Base-by-base conservation (phyloP, 225 moss, liverwort and hornwort species). In the Antitrichia curtipendula region DNA sequence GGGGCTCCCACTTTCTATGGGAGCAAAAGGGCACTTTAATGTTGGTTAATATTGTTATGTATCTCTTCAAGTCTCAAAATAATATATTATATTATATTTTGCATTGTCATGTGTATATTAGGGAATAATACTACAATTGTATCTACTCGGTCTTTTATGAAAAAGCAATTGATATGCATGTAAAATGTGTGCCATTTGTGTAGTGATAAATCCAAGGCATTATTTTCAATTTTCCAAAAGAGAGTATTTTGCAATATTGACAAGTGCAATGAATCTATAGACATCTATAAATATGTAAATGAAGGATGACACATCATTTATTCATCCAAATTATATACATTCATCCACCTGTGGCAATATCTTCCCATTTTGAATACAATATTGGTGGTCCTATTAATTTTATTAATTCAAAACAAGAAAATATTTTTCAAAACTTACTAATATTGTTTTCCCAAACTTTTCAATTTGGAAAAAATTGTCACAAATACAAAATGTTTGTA, bases 1-100 rank as follows among this genome's bases (percentile, higher is more conserved):
- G 1, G 2, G 2, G 4, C 12, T 66, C 38, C 12, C 2, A n/a
- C 4, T 66, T n/a, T 18, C 0, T 0, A 2, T 5, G 5, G 18
- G 64, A 34, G 18, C 18, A 18, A 64, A 63, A 34, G 5, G 1
- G 3, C 2, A 2, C 18, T 5, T 3, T 2, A 34, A 10, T 2
- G 7, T 63, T 63, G 17, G 63, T 34, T 9, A 16, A 62, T 31
- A 32, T 34, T 64, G 6, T 17, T n/a, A 11, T 11, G 3, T n/a
- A 23, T 23, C 7, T 68, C 23, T 63, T 32, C 0, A 23, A 0
- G 23, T 38, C 16, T 8, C 8, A 41, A 61, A 47, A 41, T 45
- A 80, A n/a, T 6, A 2, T 81, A 7, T 32, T 3, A 16, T 32
- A 41, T 19, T 34, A 3, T 10, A 47, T 32, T 36, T 1, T 34